A percentile compares a stretch with the other conserved stretches of the same genome.
phyloP scores from a whole-genome alignment of 495 filamentous ascomycete species.

The Podospora sp. region DNA sequence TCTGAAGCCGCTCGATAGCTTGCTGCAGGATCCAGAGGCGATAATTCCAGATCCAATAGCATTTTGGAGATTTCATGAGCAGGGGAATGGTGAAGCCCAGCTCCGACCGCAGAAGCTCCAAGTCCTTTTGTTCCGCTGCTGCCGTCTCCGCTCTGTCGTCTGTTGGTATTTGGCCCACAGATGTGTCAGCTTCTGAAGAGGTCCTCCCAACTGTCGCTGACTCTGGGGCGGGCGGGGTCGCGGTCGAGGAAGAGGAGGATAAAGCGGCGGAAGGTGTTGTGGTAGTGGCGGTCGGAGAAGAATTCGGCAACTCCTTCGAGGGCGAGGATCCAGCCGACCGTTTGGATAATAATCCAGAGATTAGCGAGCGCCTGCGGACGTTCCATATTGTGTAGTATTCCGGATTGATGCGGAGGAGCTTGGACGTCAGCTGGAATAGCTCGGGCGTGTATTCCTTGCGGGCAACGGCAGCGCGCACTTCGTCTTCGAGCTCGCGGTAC shows the following conservation, averaged over 20 bases:
- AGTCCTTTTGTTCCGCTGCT: conserved; percentile 31
- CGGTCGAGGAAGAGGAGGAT: conserved; percentile 50
- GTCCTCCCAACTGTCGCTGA: conserved; percentile 57
- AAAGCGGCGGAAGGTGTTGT: conserved; percentile 53
- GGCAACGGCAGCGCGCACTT: conserved; percentile 62
- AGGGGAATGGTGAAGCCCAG: conserved; percentile 80
- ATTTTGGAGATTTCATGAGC: conserved; percentile 85
- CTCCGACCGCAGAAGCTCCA: conserved; percentile 58
- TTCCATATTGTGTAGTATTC: conserved; percentile 99
- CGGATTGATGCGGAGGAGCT: conserved; percentile 82
- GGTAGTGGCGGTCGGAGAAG: conserved; percentile 53
- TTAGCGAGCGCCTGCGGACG: conserved; percentile 72
- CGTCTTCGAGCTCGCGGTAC: conserved; percentile 71
- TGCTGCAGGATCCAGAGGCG: conserved; percentile 83
- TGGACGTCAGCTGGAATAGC: conserved; percentile 73
- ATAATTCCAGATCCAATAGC: conserved; percentile 99
- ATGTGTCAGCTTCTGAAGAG: conserved; percentile 56
- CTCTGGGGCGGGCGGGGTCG: conserved; percentile 49
- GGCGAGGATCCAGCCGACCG: conserved; percentile 52
- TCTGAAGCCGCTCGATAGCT: conserved; percentile 63
- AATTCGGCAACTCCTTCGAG: conserved; percentile 60
- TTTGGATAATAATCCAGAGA: conserved; percentile 56
- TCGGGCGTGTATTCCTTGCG: conserved; percentile 64
- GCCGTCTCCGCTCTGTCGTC: background rate
- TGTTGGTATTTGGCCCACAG: background rate